Conservation (phyloP, 2,329 filamentous ascomycete species). For the Xylariaceae sp. region DNA sequence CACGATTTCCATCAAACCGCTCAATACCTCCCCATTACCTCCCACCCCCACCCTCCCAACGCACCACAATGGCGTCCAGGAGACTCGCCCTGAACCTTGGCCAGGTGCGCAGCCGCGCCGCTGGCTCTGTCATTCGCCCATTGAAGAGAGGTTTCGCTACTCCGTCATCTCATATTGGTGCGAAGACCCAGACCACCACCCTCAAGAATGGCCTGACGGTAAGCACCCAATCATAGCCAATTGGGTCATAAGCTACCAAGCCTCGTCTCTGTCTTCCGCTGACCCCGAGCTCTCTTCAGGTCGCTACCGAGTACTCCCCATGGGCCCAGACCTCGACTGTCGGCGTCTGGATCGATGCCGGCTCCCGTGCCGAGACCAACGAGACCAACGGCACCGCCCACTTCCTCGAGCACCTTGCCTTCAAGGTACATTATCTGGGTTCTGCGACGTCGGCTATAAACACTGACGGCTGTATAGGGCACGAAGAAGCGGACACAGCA, state of each 20-base stretch:
- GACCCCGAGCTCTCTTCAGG: constrained; percentile 47
- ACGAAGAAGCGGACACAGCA: constrained; percentile 92
- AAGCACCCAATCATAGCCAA: constrained; percentile 34
- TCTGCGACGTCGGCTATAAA: constrained; percentile 1
- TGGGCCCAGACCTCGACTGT: constrained; percentile 98
- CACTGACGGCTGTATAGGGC: constrained; percentile 51
- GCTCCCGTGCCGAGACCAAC: constrained; percentile 94
- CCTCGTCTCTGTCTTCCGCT: constrained; percentile 5
- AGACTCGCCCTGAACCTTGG: constrained; percentile 93
- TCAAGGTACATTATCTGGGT: constrained; percentile 66
- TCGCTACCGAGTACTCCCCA: constrained; percentile 95
- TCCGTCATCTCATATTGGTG: constrained; percentile 55
- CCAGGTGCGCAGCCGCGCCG: constrained; percentile 82
- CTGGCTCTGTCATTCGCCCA: constrained; percentile 70
- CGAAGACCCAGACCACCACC: constrained; percentile 93
- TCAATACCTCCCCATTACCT: constrained; percentile 40
- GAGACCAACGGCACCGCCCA: constrained; percentile 99
- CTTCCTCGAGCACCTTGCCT: constrained; percentile 98
- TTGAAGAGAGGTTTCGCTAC: constrained; percentile 86
- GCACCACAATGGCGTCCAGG: constrained; percentile 77
- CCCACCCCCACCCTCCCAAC: constrained; percentile 41
- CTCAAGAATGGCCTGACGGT: constrained; percentile 97
- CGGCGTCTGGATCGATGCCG: constrained; percentile 98
- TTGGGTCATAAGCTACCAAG: constrained; percentile 19
- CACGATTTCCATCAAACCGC: constrained; percentile 47